Evolutionary conservation across 2,329 filamentous ascomycete genomes (phyloP), one percentile per base, ranked within the genome.

Genomic region (Amylocarpus encephaloides): DNA sequence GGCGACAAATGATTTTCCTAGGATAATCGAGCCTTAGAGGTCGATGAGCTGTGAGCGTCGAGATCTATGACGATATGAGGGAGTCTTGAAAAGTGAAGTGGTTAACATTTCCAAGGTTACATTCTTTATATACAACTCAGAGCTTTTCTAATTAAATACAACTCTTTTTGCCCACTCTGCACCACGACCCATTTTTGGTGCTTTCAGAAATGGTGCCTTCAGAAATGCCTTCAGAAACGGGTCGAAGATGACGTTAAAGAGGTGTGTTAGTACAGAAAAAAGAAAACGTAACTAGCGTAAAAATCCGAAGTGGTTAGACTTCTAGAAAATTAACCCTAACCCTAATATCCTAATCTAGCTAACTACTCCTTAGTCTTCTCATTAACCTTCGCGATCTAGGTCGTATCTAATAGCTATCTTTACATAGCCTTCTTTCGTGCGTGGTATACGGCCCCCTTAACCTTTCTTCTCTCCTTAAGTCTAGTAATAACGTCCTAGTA

Each of bases 401-500:
- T 86, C 67, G 92, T 90, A 72, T 95, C 88, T 66, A 83, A 79
- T 67, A 96, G 78, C 79, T 94, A 88, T 82, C 86, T 88, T 73
- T 86, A 82, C 66, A 86, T 86, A 65, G 89, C 83, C 89, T 94
- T 95, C 93, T 97, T 98, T 83, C 91, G 90, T 83, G 95, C 91
- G 84, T 97, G 97, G 87, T 96, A 98, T 73, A 93, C 93, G 66
- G 87, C 83, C 70, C 90, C 86, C 89, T 97, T 98, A 75, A 94
- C 92, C 83, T 98, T 98, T 82, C 93, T 88, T 77, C 92, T 85
- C 84, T 98, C 93, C 83, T 98, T 93, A 70, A 98, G 84, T 77
- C 93, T 97, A 69, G 85, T 86, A 78, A 98, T 93, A 71, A 98
- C 91, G 73, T 96, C 92, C 83, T 96, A 88, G 86, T 98, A 97